Conservation (phyloP, 805 yeast genomes). For the Cyberlindnera nakhonratchasimensis region DNA sequence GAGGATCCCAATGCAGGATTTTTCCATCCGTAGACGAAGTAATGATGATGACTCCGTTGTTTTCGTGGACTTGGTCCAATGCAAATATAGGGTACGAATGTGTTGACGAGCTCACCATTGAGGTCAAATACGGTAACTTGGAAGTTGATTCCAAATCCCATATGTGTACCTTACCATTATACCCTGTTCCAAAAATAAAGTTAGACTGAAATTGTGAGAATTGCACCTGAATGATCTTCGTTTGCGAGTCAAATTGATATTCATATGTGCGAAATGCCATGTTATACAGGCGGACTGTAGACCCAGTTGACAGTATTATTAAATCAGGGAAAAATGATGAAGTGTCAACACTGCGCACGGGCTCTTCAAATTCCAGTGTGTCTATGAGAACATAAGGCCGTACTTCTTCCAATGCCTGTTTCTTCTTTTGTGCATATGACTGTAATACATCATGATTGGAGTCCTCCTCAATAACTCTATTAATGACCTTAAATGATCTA, state of each 20-base stretch:
- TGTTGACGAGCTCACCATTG: slow-evolving; percentile 13
- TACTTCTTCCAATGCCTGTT: slow-evolving; percentile 16
- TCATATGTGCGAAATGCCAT: slow-evolving; percentile 29
- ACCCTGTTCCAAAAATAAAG: slow-evolving; percentile 45
- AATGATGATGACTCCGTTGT: slow-evolving; percentile 22
- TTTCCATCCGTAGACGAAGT: slow-evolving; percentile 32
- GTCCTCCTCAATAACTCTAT: slow-evolving; percentile 28
- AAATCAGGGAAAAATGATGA: slow-evolving; percentile 23
- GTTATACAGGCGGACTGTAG: slow-evolving; percentile 22
- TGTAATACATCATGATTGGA: slow-evolving; percentile 24
- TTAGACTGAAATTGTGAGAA: slow-evolving; percentile 39
- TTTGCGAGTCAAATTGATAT: slow-evolving; percentile 38
- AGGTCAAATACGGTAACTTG: slow-evolving; percentile 18
- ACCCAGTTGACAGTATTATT: slow-evolving; percentile 19
- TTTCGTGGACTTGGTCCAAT: slow-evolving; percentile 21
- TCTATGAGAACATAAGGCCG: slow-evolving; percentile 7
- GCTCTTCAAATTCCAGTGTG: slow-evolving; percentile 8
- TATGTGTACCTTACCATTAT: slow-evolving; percentile 46
- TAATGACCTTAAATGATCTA: slow-evolving; percentile 25
- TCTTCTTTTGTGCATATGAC: slow-evolving; percentile 12
- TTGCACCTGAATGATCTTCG: slow-evolving; percentile 37
- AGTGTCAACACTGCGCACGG: slow-evolving; percentile 18
- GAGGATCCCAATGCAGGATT: slow-evolving; percentile 30
- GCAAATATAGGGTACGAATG: slow-evolving; percentile 28
- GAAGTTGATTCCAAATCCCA: slow-evolving; percentile 38